Percentiles rank a stretch among this genome's conserved stretches.
Evolutionary conservation across 345 rosid species (phyloP).

Genomic region (Ceriops decandra): DNA sequence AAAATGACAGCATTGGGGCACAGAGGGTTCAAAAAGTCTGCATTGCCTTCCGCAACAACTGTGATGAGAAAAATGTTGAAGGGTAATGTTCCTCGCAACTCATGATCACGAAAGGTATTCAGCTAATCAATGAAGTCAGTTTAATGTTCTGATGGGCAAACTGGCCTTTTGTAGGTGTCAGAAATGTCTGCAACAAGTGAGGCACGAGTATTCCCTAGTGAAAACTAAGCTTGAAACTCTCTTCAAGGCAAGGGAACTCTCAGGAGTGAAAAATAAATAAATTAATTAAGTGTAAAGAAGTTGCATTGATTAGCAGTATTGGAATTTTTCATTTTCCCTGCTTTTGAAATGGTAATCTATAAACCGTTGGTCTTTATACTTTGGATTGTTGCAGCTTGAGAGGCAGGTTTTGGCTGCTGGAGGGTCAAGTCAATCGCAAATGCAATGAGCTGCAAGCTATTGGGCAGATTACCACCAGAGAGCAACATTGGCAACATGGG

Average conservation of each 20-base stretch:
- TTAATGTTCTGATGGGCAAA: constrained; percentile 4
- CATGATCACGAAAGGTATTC: background rate
- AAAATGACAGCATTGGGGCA: constrained; percentile 48
- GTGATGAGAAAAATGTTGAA: constrained; percentile 44
- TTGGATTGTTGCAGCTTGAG: constrained; percentile 44
- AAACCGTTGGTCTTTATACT: background rate
- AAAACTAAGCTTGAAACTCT: constrained; percentile 58
- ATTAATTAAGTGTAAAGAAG: background rate
- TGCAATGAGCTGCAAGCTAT: constrained; percentile 14
- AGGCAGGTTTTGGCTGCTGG: constrained; percentile 48
- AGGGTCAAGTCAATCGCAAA: constrained; percentile 33
- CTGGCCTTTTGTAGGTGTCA: constrained; percentile 42
- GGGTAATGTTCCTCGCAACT: constrained; percentile 33
- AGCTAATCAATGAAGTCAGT: background rate
- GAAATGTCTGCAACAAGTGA: constrained; percentile 55
- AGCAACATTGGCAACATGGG: constrained; percentile 9
- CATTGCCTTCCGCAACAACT: constrained; percentile 41
- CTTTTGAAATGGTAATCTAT: background rate
- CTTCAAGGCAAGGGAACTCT: constrained; percentile 37
- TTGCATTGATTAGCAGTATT: background rate
- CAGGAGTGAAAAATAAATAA: background rate
- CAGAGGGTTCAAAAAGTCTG: constrained; percentile 53
- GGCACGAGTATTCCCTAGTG: constrained; percentile 45
- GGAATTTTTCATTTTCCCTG: background rate
- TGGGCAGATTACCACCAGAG: constrained; percentile 3